Evolutionary conservation across 2,329 filamentous ascomycete species (phyloP).

Genomic region (Geoglossum cookeanum): DNA sequence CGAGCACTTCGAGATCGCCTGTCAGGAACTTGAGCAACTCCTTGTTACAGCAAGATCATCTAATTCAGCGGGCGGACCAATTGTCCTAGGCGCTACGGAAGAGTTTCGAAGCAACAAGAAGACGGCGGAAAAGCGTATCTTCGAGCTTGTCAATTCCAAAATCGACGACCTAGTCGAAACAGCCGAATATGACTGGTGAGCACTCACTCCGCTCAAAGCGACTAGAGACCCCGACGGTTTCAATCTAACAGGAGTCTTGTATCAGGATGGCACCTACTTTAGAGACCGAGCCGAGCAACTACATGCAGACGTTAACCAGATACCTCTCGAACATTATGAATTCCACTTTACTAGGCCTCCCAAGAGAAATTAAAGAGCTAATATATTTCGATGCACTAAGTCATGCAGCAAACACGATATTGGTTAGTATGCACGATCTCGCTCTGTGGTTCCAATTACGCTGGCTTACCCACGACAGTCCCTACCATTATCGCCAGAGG

Average conservation of each 20-base stretch:
- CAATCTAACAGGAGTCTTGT: constrained; percentile 17
- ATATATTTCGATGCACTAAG: constrained; percentile 95
- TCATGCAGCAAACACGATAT: constrained; percentile 71
- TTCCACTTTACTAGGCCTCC: constrained; percentile 79
- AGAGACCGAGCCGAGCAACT: constrained; percentile 62
- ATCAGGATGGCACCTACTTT: constrained; percentile 36
- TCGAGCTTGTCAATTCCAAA: constrained; percentile 95
- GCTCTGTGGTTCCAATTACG: neutral
- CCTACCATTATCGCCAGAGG: constrained; percentile 41
- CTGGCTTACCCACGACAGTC: constrained; percentile 8
- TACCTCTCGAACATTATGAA: constrained; percentile 96
- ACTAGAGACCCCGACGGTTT: constrained; percentile 12
- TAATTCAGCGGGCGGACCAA: constrained; percentile 58
- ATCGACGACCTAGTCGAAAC: constrained; percentile 96
- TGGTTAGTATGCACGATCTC: constrained; percentile 31
- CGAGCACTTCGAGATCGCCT: constrained; percentile 90
- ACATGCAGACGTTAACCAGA: constrained; percentile 85
- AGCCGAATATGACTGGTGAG: constrained; percentile 84
- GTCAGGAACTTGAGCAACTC: constrained; percentile 70
- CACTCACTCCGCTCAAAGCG: neutral
- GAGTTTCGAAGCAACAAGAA: constrained; percentile 84
- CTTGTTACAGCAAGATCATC: constrained; percentile 72
- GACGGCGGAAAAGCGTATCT: constrained; percentile 90
- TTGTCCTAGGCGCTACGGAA: constrained; percentile 65
- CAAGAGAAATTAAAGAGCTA: constrained; percentile 86